Base-by-base conservation (phyloP, 2,329 filamentous ascomycete genomes). In the Rutstroemia sp. region DNA sequence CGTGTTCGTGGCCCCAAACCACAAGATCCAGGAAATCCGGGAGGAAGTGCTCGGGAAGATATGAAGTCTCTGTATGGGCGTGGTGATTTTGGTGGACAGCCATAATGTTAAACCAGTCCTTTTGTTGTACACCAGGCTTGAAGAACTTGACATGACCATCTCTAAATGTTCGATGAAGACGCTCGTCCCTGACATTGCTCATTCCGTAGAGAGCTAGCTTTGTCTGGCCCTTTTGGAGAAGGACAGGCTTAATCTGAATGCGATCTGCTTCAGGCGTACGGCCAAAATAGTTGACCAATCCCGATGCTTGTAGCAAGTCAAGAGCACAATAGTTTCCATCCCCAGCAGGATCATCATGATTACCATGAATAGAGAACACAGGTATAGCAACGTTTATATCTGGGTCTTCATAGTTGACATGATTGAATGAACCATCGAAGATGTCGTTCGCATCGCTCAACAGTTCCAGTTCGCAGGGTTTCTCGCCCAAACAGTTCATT, bases 361-460 rank as follows among this genome's bases (percentile, higher is more conserved):
- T 99, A 47, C 94, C 94, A 66, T 99, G 95, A 42, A 99, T 99
- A 0, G 92, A 96, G 69, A 99, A 99, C 27, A 99, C 91, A 0
- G 94, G 94, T 56, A 97, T 96, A 1, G 92, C 89, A 59, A 99
- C 84, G 67, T 99, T 99, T 72, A 99, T 96, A 65, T 99, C 90
- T 23, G 89, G 84, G 67, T 99, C 94, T 72, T 97, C 91, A 72
- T 99, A 99, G 72, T 99, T 99, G 72, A 96, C 92, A 70, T 96
- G 88, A 50, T 90, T 86, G 68, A 96, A 95, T 0, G 90, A 86
- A 6, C 88, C 88, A 60, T 90, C 87, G 65, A 99, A 96, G 60
- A 92, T 89, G 66, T 95, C 88, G 63, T 86, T 90, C 7, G 89
- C 90, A 71, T 99, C 94, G 68, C 91, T 95, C 46, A 99, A 78